Conservation (phyloP, 305 asterid genomes). For the Fraxinus paxiana region DNA sequence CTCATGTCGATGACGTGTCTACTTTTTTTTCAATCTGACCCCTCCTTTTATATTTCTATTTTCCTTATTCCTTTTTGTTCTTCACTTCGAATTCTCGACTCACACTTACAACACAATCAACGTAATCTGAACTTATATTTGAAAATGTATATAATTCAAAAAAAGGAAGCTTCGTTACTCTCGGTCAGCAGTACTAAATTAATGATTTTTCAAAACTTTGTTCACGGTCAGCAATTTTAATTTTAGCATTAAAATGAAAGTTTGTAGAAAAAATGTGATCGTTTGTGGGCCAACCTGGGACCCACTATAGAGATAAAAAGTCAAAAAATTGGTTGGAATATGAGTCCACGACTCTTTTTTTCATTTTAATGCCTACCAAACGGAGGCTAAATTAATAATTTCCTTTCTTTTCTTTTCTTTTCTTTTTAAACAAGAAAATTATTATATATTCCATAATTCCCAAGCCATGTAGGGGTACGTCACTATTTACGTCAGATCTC, state of each 20-base stretch:
- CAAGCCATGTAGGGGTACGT: not conserved
- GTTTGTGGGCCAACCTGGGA: too few species aligned
- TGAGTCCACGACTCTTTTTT: too few species aligned
- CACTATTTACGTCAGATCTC: slow-evolving; percentile 31
- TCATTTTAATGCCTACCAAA: too few species aligned
- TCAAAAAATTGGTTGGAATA: too few species aligned
- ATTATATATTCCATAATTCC: not conserved
- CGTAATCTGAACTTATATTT: not conserved
- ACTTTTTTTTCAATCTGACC: not conserved
- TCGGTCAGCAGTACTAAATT: not conserved
- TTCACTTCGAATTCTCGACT: not conserved
- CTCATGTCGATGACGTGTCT: not conserved
- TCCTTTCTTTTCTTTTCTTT: not conserved
- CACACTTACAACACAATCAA: not conserved
- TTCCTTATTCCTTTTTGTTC: not conserved
- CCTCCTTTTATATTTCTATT: not conserved
- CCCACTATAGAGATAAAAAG: too few species aligned
- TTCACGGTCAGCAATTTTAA: not conserved
- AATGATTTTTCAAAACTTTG: not conserved
- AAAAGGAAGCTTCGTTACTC: not conserved
- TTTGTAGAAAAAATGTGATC: too few species aligned
- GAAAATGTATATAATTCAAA: not conserved
- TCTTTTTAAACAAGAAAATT: not conserved
- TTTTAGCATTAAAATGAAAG: too few species aligned
- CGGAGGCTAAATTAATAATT: not conserved